Base-by-base conservation (phyloP, 495 filamentous ascomycete species). In the Neurospora sp. region DNA sequence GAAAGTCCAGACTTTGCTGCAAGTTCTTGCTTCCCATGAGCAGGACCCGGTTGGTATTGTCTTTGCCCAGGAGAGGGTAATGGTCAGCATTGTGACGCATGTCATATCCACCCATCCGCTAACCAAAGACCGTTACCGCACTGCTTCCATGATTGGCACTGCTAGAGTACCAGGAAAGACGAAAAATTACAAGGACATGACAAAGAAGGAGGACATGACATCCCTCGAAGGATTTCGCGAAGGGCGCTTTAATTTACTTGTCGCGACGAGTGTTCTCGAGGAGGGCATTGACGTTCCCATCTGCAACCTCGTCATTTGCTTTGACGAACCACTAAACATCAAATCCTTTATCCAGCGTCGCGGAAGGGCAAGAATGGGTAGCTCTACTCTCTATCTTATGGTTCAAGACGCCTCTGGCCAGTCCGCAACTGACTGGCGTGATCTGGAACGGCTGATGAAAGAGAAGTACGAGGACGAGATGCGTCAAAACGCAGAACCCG, bases 291-390 rank as follows among this genome's bases (percentile, higher is more conserved):
- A 98, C 79, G 87, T 98, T 3, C 90, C 91, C 9, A 89, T 90
- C 8, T 98, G 95, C 79, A 92, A 95, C 76, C 77, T 93, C 40
- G 93, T 98, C 14, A 85, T 97, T n/a, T 96, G 93, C 77, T 97
- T 92, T 76, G 89, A 97, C 73, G 82, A 85, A 45, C 93, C 93
- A 4, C 79, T 83, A 7, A 95, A 91, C 71, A 81, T 97, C 39
- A 95, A 94, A 76, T 92, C 93, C 0, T 97, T 95, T 79, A 89
- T 99, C 20, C 95, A 99, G 79, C 87, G 94, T 27, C 89, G 95
- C 18, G 95, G 95, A 1, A 85, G 96, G 71, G 95, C 95, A 7
- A 86, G 96, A 53, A 89, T 91, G 78, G 80, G 84, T 72, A 79
- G 87, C 27, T 97, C 94, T 1, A 91, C 86, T 40, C 92, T 93